These are phyloP conservation scores for Candida ulmi DNA, from an alignment of 805 yeast genomes.

Conservation along the genomic window DNA sequence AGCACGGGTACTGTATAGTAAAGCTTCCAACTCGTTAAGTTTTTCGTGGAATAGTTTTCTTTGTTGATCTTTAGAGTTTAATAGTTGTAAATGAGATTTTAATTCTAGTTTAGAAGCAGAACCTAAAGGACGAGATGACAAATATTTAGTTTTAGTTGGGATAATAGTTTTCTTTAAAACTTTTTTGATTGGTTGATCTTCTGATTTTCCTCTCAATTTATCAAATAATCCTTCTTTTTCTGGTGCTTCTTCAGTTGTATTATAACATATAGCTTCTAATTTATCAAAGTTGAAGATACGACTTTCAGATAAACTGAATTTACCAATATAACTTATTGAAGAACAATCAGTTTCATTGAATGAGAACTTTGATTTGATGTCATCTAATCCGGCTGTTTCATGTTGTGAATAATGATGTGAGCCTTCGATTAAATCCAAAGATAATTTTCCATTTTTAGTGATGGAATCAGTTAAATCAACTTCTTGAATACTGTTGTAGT, in stretches of 20 bases:
- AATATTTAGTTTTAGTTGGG: conserved; percentile 26
- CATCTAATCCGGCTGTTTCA: conserved; percentile 10
- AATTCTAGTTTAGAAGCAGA: conserved; percentile 40
- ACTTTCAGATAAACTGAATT: conserved; percentile 40
- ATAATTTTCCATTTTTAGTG: conserved; percentile 24
- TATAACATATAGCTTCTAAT: conserved; percentile 40
- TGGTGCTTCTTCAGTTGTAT: conserved; percentile 9
- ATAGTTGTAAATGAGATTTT: conserved; percentile 40
- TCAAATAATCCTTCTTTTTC: conserved; percentile 13
- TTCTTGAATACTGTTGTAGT: conserved; percentile 27
- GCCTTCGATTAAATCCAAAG: conserved; percentile 31
- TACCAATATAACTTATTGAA: conserved; percentile 33
- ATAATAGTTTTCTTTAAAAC: conserved; percentile 19
- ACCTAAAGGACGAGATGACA: conserved; percentile 44
- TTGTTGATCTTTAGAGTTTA: conserved; percentile 51
- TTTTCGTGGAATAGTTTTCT: conserved; percentile 49
- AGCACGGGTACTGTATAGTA: conserved; percentile 64
- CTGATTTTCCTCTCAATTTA: conserved; percentile 15
- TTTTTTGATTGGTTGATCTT: conserved; percentile 13
- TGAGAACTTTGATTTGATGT: conserved; percentile 21
- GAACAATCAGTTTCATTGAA: conserved; percentile 34
- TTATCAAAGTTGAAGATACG: conserved; percentile 42
- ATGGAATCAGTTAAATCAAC: conserved; percentile 33
- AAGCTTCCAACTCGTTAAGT: conserved; percentile 65
- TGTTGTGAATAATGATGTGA: conserved; percentile 20